A percentile compares a stretch with the other conserved stretches of the same genome.
These are phyloP conservation scores for Cladophialophora carrionii DNA, from an alignment of 2,329 filamentous ascomycete genomes.

Conservation along the genomic window DNA sequence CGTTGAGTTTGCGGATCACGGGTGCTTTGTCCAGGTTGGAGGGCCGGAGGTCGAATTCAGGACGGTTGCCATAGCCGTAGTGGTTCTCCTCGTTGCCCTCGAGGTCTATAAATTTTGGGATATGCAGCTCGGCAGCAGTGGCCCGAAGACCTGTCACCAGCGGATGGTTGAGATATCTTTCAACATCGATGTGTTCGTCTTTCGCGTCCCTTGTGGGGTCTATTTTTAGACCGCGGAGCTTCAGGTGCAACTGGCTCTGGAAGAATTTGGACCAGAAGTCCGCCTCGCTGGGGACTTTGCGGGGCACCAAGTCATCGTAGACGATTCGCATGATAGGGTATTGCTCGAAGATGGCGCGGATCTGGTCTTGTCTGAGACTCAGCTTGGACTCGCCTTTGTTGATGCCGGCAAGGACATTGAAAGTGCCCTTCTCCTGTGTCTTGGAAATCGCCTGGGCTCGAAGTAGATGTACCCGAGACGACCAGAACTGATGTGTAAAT, in stretches of 20 bases:
- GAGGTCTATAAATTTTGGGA: slow-evolving; percentile 88
- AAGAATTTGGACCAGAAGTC: slow-evolving; percentile 97
- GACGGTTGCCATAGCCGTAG: slow-evolving; percentile 81
- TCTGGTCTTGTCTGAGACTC: slow-evolving; percentile 87
- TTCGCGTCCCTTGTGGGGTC: slow-evolving; percentile 70
- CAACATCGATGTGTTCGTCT: slow-evolving; percentile 56
- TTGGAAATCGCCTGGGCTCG: slow-evolving; percentile 89
- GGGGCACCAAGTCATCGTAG: slow-evolving; percentile 91
- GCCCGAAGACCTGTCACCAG: slow-evolving; percentile 57
- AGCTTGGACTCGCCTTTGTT: slow-evolving; percentile 79
- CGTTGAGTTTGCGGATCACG: slow-evolving; percentile 87
- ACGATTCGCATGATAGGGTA: slow-evolving; percentile 87
- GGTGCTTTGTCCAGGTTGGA: slow-evolving; percentile 74
- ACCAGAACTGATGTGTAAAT: slow-evolving; percentile 95
- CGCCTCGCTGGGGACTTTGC: slow-evolving; percentile 60
- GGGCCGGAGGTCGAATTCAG: slow-evolving; percentile 88
- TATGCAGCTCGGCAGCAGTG: slow-evolving; percentile 60
- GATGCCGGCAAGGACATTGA: slow-evolving; percentile 90
- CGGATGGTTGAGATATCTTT: slow-evolving; percentile 74
- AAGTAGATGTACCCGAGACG: slow-evolving; percentile 79
- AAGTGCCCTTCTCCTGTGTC: slow-evolving; percentile 82
- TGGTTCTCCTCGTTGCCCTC: slow-evolving; percentile 95
- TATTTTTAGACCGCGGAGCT: slow-evolving; percentile 85
- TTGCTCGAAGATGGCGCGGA: slow-evolving; percentile 88
- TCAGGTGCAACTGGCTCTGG: slow-evolving; percentile 84